Percentiles rank a stretch among this genome's conserved stretches.
Evolutionary conservation across 495 filamentous ascomycete species (phyloP).

Genomic region (Podospora tetraspora): DNA sequence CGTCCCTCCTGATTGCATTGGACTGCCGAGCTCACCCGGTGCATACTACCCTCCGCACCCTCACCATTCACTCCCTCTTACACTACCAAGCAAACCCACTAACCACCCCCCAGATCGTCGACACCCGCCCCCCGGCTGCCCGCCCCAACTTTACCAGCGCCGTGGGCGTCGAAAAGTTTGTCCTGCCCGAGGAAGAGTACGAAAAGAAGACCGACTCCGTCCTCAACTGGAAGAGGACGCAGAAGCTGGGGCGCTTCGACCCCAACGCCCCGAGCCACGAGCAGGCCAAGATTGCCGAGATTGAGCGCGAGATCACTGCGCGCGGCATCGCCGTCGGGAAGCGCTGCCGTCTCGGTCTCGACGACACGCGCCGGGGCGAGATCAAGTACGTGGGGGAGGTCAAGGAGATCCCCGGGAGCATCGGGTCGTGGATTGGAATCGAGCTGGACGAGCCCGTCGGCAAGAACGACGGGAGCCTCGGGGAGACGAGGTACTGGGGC

Average conservation of each 20-base stretch:
- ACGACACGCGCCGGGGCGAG: slow-evolving; percentile 73
- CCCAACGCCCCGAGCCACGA: slow-evolving; percentile 69
- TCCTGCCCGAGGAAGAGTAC: slow-evolving; percentile 75
- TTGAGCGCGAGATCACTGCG: slow-evolving; percentile 58
- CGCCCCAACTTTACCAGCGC: slow-evolving; percentile 72
- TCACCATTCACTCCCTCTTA: background rate
- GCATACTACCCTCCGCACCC: background rate
- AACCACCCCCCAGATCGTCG: slow-evolving; percentile 57
- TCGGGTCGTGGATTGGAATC: slow-evolving; percentile 79
- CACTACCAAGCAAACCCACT: slow-evolving; percentile 10
- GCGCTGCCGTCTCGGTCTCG: slow-evolving; percentile 57
- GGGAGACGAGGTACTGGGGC: slow-evolving; percentile 72
- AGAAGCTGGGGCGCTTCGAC: slow-evolving; percentile 92
- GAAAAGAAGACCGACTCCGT: slow-evolving; percentile 79
- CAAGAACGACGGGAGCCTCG: slow-evolving; percentile 83
- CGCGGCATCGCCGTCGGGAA: slow-evolving; percentile 61
- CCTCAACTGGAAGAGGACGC: slow-evolving; percentile 84
- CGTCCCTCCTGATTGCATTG: background rate
- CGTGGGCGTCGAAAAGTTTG: slow-evolving; percentile 78
- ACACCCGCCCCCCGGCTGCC: slow-evolving; percentile 66
- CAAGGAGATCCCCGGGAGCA: slow-evolving; percentile 65
- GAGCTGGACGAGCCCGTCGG: slow-evolving; percentile 81
- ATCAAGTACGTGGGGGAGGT: slow-evolving; percentile 80
- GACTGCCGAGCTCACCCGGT: background rate
- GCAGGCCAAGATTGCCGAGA: slow-evolving; percentile 60